Evolutionary conservation across 208 protist genomes (phyloP), one percentile per base, ranked within the genome.

Genomic region (Angomonas ambiguus): DNA sequence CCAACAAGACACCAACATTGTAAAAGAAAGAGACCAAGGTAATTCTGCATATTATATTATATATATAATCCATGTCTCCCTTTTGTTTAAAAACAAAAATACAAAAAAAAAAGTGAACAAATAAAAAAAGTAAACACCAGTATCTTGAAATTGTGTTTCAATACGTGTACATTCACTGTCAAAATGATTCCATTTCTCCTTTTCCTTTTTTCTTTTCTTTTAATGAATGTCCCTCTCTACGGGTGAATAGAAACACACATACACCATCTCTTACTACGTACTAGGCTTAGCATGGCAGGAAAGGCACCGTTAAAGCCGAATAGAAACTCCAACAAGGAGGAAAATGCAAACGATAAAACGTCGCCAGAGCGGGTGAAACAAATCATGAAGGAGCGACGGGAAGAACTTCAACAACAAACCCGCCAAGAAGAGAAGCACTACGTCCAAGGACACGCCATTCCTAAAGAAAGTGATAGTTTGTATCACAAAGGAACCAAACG

Each of bases 391-490:
- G 13, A 67, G 61, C 90, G 90, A 27, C 68, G 62, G 1, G 70
- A 62, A 25, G 80, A 91, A 63, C 77, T 93, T n/a, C 42, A 68
- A n/a, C 67, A 57, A 49, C 74, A 71, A 13, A 62, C 65, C 20
- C 34, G 24, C 0, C 6, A 63, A 25, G 77, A 88, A 22, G 85
- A 95, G 69, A 72, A 74, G 35, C 53, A 61, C 20, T 87, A 89
- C 49, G 55, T 95, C 24, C 78, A 87, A 35, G 90, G 90, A 1
- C 82, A 85, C 13, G 91, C 85, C 83, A 85, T 93, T 5, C 92
- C 90, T 24, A 87, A 95, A 69, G 80, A 61, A 24, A n/a, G n/a
- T n/a, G 71, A 72, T 38, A 85, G 84, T 6, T 60, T 93, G 51
- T 76, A 79, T 53, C 86, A 93, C 65, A 69, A 66, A 13, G 81